Percentiles rank a stretch among this genome's conserved stretches.
Conservation (phyloP, 2,329 filamentous ascomycete species). For the Graphium sp. region DNA sequence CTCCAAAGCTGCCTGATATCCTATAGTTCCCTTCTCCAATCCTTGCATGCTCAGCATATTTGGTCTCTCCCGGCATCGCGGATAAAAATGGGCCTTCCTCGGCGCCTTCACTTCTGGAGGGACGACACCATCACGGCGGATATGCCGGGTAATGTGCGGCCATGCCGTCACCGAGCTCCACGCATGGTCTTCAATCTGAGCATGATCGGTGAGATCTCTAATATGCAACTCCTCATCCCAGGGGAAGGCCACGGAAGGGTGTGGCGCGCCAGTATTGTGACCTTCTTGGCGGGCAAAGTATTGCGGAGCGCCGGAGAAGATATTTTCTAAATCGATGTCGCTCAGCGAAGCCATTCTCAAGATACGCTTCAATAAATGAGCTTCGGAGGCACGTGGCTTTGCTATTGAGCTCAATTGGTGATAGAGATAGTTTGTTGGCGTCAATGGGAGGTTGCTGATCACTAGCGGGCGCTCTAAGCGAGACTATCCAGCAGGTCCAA, state of each 20-base stretch:
- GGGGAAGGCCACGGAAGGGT: conserved; percentile 49
- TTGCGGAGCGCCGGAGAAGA: conserved; percentile 63
- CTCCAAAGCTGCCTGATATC: conserved; percentile 52
- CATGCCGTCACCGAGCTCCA: conserved; percentile 47
- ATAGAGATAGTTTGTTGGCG: conserved; percentile 40
- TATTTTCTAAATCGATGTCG: conserved; percentile 44
- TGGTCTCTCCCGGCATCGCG: conserved; percentile 43
- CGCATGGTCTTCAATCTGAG: conserved; percentile 43
- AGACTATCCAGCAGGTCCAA: no score
- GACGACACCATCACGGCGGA: conserved; percentile 1
- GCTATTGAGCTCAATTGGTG: conserved; percentile 26
- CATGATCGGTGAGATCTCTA: conserved; percentile 47
- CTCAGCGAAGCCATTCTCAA: conserved; percentile 43
- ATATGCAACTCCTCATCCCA: conserved; percentile 47
- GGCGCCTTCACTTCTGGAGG: conserved; percentile 25
- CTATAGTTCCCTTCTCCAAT: conserved; percentile 53
- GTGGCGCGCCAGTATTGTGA: conserved; percentile 40
- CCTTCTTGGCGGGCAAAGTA: conserved; percentile 47
- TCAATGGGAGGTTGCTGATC: conserved; percentile 23
- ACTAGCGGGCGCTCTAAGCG: no score
- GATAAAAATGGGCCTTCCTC: conserved; percentile 37
- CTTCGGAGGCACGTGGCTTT: conserved; percentile 20
- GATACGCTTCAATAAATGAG: conserved; percentile 33
- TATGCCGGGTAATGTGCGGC: conserved; percentile 34
- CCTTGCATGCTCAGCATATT: conserved; percentile 61